Base-by-base conservation (phyloP, 805 yeast species). In the Suhomyces pyralidae region DNA sequence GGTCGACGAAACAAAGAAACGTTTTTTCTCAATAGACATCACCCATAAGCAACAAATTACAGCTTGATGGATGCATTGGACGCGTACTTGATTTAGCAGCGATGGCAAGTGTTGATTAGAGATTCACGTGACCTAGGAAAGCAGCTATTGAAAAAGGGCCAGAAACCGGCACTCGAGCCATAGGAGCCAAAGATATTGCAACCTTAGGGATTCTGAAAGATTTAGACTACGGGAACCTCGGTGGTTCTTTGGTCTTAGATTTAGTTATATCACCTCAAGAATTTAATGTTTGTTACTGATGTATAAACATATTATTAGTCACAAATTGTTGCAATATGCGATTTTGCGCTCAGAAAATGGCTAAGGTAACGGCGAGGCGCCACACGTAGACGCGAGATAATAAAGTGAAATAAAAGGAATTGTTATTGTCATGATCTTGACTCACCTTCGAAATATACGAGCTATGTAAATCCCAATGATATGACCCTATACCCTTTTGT, bases 21-120 rank as follows among this genome's bases (percentile, higher is more conserved):
- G 17, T 19, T 46, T 46, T 22, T 46, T 46, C 24, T 46, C 49
- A 32, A 46, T 32, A 14, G 49, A 28, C 49, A 46, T 46, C 7
- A 19, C 42, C 22, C 42, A 38, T 38, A 5, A 19, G 42, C 36
- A n/a, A n/a, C 36, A n/a, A 32, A 14, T 32, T 32, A 32, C 15
- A n/a, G 17, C 17, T 32, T n/a, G 17, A 32, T n/a, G 36, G 17
- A 2, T n/a, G 17, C 36, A 32, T n/a, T n/a, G 17, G 36, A 32
- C 36, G 36, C 17, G 36, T 32, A n/a, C 36, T 32, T 32, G 36
- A 28, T 28, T 28, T 10, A 28, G 32, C n/a, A 28, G 36, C 17
- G 36, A 32, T 32, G 36, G 36, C 32, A 28, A 32, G 17, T 6
- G n/a, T 9, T n/a, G 17, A 32, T n/a, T 32, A 1, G 17, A 6